These are phyloP conservation scores for Schoenoplectus tabernaemontani DNA, from an alignment of 202 grass and related monocot species.

Conservation along the genomic window DNA sequence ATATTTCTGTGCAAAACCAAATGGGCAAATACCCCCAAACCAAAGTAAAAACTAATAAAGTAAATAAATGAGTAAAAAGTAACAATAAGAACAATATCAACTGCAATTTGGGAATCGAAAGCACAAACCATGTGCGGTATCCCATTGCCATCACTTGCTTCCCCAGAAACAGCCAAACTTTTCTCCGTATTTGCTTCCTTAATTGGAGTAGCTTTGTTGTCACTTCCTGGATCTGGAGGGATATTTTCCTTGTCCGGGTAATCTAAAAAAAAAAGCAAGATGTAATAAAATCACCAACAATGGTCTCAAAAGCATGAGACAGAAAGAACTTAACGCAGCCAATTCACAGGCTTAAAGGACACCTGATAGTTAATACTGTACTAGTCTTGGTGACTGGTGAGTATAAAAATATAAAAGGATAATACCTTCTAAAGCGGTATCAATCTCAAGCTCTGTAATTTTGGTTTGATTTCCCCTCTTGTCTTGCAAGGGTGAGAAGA, in stretches of 20 bases:
- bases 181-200: neutral
- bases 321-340: neutral
- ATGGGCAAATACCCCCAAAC: neutral
- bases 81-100: neutral
- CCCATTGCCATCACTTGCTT: neutral
- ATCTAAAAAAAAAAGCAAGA: neutral
- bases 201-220: neutral
- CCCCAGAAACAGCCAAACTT: neutral
- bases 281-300: neutral
- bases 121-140: conserved; percentile 2
- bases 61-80: neutral
- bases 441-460: conserved; percentile 29
- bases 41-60: neutral
- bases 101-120: neutral
- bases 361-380: neutral
- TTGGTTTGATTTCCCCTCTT: conserved; percentile 46
- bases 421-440: neutral
- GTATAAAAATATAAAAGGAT: neutral
- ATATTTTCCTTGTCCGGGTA: conserved; percentile 5
- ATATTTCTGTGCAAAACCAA: neutral
- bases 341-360: neutral
- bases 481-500: conserved; percentile 63
- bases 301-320: neutral
- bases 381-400: neutral
- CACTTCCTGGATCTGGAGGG: neutral